These are phyloP conservation scores for Penicillium longicatenatum DNA, from an alignment of 495 filamentous ascomycete genomes.

Conservation along the genomic window DNA sequence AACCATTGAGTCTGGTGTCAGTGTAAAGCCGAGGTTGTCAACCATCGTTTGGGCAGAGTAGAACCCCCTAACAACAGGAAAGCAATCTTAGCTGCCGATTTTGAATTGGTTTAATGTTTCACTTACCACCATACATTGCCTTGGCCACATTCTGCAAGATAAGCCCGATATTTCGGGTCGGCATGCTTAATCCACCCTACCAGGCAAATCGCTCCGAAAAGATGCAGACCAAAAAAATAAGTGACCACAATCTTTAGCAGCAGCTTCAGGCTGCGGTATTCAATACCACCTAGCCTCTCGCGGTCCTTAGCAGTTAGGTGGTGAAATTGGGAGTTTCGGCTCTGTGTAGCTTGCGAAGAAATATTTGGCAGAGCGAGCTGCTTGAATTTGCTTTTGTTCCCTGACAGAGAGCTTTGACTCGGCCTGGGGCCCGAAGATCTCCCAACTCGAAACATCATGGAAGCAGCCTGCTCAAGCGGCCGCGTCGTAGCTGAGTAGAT, in stretches of 20 bases:
- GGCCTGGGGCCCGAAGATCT: not conserved
- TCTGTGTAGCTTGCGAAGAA: not conserved
- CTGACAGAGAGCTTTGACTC: no score
- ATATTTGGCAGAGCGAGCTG: not conserved
- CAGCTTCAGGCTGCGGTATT: not conserved
- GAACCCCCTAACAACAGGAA: not conserved
- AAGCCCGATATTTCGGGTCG: slow-evolving; percentile 50
- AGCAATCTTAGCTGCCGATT: no score
- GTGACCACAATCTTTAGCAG: not conserved
- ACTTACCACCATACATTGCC: slow-evolving; percentile 70
- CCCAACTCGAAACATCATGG: not conserved
- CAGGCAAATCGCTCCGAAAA: not conserved
- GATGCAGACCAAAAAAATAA: not conserved
- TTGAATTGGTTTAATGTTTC: slow-evolving; percentile 6
- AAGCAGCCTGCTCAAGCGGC: not conserved
- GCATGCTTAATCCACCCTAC: slow-evolving; percentile 69
- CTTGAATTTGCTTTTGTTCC: not conserved
- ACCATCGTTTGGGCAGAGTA: not conserved
- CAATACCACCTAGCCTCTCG: not conserved
- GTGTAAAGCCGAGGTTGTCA: slow-evolving; percentile 62
- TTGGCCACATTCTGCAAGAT: slow-evolving; percentile 58
- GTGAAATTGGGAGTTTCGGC: not conserved
- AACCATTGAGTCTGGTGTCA: slow-evolving; percentile 83
- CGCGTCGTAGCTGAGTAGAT: not conserved
- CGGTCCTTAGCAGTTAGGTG: not conserved